Evolutionary conservation across 495 filamentous ascomycete species (phyloP).

Genomic region (Aspergillus mulundensis): DNA sequence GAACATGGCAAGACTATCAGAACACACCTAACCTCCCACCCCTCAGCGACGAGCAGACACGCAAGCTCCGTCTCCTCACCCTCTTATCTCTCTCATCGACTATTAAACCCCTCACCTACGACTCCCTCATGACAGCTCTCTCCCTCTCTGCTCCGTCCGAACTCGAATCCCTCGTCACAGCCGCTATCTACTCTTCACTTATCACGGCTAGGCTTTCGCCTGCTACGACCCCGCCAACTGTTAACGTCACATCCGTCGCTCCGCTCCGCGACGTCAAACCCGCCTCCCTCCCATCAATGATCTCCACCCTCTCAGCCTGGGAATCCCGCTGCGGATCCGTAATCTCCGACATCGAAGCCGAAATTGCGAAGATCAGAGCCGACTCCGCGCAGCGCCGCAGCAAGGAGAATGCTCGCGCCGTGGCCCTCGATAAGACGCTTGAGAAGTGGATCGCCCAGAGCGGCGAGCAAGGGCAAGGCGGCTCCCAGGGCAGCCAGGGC

Average conservation of each 20-base stretch:
- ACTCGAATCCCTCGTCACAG: conserved; percentile 87
- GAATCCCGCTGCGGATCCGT: conserved; percentile 67
- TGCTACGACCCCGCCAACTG: conserved; percentile 52
- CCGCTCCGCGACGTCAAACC: conserved; percentile 82
- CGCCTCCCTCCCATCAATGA: conserved; percentile 59
- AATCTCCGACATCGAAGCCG: conserved; percentile 68
- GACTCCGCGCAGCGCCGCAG: conserved; percentile 52
- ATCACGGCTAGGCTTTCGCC: conserved; percentile 80
- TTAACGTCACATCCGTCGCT: conserved; percentile 73
- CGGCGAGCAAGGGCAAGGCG: neutral
- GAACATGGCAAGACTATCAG: conserved; percentile 77
- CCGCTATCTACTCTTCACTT: conserved; percentile 80
- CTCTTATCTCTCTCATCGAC: conserved; percentile 70
- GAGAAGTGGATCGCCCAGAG: conserved; percentile 19
- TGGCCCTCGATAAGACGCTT: conserved; percentile 45
- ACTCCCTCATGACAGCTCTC: conserved; percentile 60
- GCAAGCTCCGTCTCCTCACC: conserved; percentile 88
- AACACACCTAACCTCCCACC: conserved; percentile 58
- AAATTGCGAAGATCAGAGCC: conserved; percentile 56
- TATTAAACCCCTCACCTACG: conserved; percentile 66
- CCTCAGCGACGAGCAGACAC: conserved; percentile 66
- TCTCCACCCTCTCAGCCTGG: conserved; percentile 68
- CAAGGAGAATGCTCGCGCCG: conserved; percentile 42
- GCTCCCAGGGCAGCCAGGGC: neutral
- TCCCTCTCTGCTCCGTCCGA: conserved; percentile 61